Conservation (phyloP, 139 green algal species). For the Tetradesmus obliquus region DNA sequence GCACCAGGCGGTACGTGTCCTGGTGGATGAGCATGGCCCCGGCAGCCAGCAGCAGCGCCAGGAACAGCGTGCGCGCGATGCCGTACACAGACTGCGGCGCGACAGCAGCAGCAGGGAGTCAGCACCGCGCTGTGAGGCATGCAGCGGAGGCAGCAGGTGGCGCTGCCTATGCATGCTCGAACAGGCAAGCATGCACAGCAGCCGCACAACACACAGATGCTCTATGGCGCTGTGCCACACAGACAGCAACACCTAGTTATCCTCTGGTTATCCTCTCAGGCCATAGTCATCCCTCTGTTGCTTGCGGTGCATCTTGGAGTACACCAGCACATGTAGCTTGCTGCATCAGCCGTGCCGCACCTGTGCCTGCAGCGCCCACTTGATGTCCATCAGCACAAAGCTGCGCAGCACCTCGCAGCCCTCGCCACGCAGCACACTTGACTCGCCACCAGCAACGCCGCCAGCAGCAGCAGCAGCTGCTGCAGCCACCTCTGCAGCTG, state of each 20-base stretch:
- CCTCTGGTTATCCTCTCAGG: not conserved
- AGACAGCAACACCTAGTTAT: no score
- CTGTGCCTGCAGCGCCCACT: constrained; percentile 24
- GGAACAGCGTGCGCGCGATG: constrained; percentile 88
- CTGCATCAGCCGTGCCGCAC: not conserved
- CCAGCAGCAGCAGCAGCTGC: not conserved
- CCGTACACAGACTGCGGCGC: constrained; percentile 78
- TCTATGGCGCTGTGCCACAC: no score
- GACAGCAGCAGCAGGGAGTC: not conserved
- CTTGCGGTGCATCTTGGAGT: no score
- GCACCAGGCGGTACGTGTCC: constrained; percentile 84
- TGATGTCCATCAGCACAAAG: constrained; percentile 37
- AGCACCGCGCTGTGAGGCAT: not conserved
- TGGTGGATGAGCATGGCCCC: constrained; percentile 85
- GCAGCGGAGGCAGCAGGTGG: not conserved
- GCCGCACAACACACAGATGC: no score
- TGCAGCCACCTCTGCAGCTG: not conserved
- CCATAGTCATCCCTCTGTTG: not conserved
- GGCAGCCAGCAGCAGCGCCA: constrained; percentile 83
- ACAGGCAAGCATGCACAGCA: not conserved
- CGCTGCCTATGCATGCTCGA: no score
- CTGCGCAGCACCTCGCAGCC: constrained; percentile 28
- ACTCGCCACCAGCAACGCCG: not conserved
- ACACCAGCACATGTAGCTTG: not conserved
- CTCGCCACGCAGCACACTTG: not conserved